Percentiles rank a stretch among this genome's conserved stretches.
phyloP scores from a whole-genome alignment of 805 yeast genomes.

The Candida endomychidarum region DNA sequence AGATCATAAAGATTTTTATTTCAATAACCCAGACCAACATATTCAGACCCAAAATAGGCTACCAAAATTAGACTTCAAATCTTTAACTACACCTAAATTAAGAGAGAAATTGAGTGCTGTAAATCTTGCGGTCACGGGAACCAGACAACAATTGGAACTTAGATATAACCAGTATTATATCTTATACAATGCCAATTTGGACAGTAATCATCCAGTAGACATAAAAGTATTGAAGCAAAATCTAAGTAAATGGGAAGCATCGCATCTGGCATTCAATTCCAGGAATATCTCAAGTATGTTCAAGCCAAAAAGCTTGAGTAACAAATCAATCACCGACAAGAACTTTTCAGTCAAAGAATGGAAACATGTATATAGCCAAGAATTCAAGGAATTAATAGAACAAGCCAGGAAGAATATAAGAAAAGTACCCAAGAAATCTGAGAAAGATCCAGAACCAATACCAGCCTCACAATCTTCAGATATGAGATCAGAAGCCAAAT shows the following conservation, averaged over 20 bases:
- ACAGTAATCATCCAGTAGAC: slow-evolving; percentile 62
- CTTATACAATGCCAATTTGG: slow-evolving; percentile 79
- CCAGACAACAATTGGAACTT: slow-evolving; percentile 59
- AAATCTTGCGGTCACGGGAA: slow-evolving; percentile 62
- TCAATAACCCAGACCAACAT: slow-evolving; percentile 27
- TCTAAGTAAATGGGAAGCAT: slow-evolving; percentile 67
- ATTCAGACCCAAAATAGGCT: slow-evolving; percentile 40
- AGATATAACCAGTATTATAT: slow-evolving; percentile 77
- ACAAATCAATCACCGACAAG: slow-evolving; percentile 42
- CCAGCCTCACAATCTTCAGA: slow-evolving; percentile 8
- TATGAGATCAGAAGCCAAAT: not conserved
- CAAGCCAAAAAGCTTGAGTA: slow-evolving; percentile 19
- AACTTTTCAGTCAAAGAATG: slow-evolving; percentile 47
- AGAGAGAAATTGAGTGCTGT: slow-evolving; percentile 56
- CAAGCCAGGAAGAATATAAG: slow-evolving; percentile 29
- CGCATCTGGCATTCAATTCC: slow-evolving; percentile 34
- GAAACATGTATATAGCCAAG: slow-evolving; percentile 38
- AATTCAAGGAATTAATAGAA: slow-evolving; percentile 37
- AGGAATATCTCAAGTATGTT: slow-evolving; percentile 23
- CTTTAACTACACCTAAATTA: slow-evolving; percentile 58
- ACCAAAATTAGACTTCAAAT: slow-evolving; percentile 63
- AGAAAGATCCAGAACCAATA: not conserved
- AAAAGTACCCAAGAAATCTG: not conserved
- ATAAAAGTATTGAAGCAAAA: slow-evolving; percentile 54
- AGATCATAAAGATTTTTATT: slow-evolving; percentile 25